Evolutionary conservation across 2,329 filamentous ascomycete species (phyloP), one percentile per base, ranked within the genome.

Genomic region (Aspergillus oerlinghausenensis): DNA sequence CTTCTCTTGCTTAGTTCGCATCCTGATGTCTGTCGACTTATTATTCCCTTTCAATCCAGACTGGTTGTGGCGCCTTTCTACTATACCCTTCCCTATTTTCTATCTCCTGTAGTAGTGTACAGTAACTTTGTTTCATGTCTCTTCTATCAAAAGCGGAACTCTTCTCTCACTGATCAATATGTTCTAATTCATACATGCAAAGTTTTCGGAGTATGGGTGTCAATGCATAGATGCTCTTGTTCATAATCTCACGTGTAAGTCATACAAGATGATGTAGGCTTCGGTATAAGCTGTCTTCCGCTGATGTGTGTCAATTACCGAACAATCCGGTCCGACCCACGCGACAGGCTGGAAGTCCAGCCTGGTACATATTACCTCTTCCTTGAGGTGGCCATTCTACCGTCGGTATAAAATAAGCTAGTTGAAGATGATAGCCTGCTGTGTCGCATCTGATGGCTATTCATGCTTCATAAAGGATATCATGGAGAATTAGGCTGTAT

Each of bases 1-100:
- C 51, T 42, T 56, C 51, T 25, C 26, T 51, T 23, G 43, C 6
- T 14, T 26, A 26, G 26, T 48, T 50, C 29, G 42, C 14, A 42
- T 43, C 17, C 42, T n/a, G 29, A 42, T 38, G 48, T 57, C n/a
- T 49, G 19, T 51, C 51, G 55, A 48, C 28, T 45, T 5, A 32
- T 35, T 23, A 32, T 7, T 38, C 5, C 14, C 2, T 38, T 38
- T 38, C 14, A 7, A 17, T 38, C 14, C 32, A 38, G 32, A 17
- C 32, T n/a, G 32, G 3, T 38, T n/a, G 14, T 38, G 2, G 32
- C 14, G 32, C 14, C 5, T 38, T 38, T 38, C 32, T n/a, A 38
- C 32, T 7, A 17, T 38, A 38, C 32, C 32, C 32, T 28, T 26
- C 8, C 17, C 9, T 3, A 17, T 21, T 28, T 10, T n/a, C 50